Conservation (phyloP, 768 basidiomycete genomes). For the Kwoniella pini region DNA sequence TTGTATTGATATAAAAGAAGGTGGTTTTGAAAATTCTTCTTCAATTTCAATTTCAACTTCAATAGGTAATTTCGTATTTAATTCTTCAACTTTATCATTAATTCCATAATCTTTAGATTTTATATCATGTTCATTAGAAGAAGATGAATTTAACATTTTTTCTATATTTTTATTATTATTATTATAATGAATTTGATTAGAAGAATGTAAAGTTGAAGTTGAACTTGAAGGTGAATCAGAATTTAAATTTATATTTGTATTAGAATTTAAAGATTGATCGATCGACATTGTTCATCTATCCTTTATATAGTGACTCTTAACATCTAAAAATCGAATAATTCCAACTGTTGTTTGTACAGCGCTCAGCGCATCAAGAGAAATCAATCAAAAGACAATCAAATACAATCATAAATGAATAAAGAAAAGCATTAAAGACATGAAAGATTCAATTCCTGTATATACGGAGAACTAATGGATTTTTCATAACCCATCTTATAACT, state of each 20-base stretch:
- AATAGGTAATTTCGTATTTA: background rate
- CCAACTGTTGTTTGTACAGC: too few species aligned
- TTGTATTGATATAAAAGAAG: background rate
- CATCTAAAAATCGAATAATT: too few species aligned
- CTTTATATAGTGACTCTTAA: too few species aligned
- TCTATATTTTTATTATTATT: background rate
- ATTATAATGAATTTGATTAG: too few species aligned
- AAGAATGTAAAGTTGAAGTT: too few species aligned
- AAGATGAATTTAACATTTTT: background rate
- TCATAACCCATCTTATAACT: background rate
- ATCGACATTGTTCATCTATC: background rate
- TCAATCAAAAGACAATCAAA: too few species aligned
- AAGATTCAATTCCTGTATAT: too few species aligned
- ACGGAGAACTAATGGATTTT: too few species aligned
- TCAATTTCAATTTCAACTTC: constrained; percentile 6
- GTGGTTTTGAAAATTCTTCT: background rate
- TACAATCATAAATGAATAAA: too few species aligned
- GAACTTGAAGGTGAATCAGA: constrained; percentile 4
- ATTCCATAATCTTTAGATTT: background rate
- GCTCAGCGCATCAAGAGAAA: too few species aligned
- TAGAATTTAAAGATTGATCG: background rate
- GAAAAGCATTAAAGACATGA: too few species aligned
- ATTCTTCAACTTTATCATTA: background rate
- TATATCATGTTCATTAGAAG: background rate
- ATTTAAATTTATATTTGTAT: background rate